Evolutionary conservation across 2,329 filamentous ascomycete species (phyloP), one percentile per base, ranked within the genome.

Genomic region (Ophiocordyceps robertsii): DNA sequence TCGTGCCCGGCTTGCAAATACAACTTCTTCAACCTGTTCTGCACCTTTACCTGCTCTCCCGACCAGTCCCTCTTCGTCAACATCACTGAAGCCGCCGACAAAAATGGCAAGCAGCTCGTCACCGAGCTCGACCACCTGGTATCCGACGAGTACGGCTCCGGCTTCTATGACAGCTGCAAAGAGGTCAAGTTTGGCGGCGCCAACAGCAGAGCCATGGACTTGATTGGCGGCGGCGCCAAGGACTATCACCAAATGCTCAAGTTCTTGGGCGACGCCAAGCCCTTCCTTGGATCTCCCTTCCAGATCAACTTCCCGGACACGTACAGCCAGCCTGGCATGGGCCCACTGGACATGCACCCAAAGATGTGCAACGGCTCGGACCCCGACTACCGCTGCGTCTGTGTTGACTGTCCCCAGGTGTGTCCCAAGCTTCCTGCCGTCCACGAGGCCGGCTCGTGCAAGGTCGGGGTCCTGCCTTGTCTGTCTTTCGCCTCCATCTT

Each of bases 1-100:
- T 87, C 88, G 10, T 98, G 92, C 60, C 92, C 92, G 2, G 92
- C 93, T 29, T 98, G 92, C 74, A 94, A 92, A 63, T 83, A 89
- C 54, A 98, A 98, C 69, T 98, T 98, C 69, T 96, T 86, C 70
- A 94, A 98, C 66, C 72, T 93, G 37, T 98, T 98, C 63, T 98
- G 92, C 67, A 93, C 88, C 5, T 96, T 98, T 57, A 96, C 89
- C 3, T 98, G 93, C 67, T 98, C 92, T 5, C 90, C 93, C 6
- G 84, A 98, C 56, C 92, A 98, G 60, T 95, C 88, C 0, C 69
- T 94, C 0, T 98, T 98, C 57, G 71, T 98, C 59, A 98, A 98
- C 55, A 79, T 98, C 37, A 96, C 92, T 11, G 65, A 80, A 42
- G 83, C 81, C 0, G 73, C 76, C 48, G 62, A 73, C 19, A 85